Base-by-base conservation (phyloP, 1,284 basidiomycete species). In the Somion occarium region DNA sequence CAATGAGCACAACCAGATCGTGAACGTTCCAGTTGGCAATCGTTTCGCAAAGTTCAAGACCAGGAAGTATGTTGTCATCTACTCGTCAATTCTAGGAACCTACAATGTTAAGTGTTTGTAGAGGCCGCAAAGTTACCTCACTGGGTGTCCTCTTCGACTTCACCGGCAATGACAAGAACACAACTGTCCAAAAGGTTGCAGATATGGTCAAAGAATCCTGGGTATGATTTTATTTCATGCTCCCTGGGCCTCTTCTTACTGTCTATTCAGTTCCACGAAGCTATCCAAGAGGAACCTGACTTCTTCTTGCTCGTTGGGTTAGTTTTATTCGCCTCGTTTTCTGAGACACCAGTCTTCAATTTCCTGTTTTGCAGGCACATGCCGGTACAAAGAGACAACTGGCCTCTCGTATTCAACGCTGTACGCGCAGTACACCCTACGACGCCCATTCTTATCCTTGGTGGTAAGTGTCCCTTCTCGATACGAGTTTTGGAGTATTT, bases 81-180 rank as follows among this genome's bases (percentile, higher is more conserved):
- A n/a, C n/a, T n/a, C n/a, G n/a, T 9, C 11, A 22, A 30, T 44
- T 7, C 23, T 20, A n/a, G n/a, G n/a, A n/a, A n/a, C n/a, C n/a
- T n/a, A n/a, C n/a, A n/a, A n/a, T n/a, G n/a, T n/a, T n/a, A n/a
- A n/a, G n/a, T n/a, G 12, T 12, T 18, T 43, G 12, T 45, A 87
- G 83, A 56, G 89, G 88, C 12, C 76, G 82, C 24, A 76, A 71
- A 43, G 83, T 93, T 38, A 93, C 89, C 0, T 80, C 91, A 1
- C 74, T 93, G 26, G 91, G 92, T 20, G 85, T 93, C n/a, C 66
- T 93, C 3, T 93, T 72, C 54, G 76, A 91, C 63, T 90, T 90
- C 61, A 80, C 76, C 0, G 80, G 79, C 5, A 83, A 84, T 55
- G 76, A 74, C 46, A 69, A 69, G 48, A 86, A 86, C 56, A 87